Conservation (phyloP, 2,329 filamentous ascomycete species). For the Zymoseptoria ardabiliae region DNA sequence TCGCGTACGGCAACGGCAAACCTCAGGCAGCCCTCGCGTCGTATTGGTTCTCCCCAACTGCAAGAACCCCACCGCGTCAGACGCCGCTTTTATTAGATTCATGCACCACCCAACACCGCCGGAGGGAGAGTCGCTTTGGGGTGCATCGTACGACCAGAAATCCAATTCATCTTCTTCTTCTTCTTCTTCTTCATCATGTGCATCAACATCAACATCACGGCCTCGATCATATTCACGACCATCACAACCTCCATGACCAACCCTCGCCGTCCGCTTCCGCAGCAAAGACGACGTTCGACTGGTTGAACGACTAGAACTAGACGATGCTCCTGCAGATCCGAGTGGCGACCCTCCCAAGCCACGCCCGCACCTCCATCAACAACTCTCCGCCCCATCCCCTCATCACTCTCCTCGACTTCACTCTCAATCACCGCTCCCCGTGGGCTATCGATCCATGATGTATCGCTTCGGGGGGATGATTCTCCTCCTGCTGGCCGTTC, state of each 20-base stretch:
- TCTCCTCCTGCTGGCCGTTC: slow-evolving; percentile 20
- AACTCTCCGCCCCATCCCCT: background rate
- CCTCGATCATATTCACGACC: background rate
- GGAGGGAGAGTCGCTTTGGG: too few species aligned
- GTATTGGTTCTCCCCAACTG: too few species aligned
- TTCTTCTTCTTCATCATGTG: too few species aligned
- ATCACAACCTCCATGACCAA: slow-evolving; percentile 1
- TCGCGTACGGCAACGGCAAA: too few species aligned
- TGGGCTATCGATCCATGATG: slow-evolving; percentile 17
- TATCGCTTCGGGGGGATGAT: slow-evolving; percentile 22
- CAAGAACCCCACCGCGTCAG: too few species aligned
- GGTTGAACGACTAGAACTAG: slow-evolving; percentile 13
- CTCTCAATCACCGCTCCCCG: slow-evolving; percentile 14
- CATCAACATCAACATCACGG: background rate
- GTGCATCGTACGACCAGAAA: too few species aligned
- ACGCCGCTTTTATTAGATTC: too few species aligned
- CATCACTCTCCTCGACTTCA: slow-evolving; percentile 3
- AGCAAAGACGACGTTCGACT: slow-evolving; percentile 24
- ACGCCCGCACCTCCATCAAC: slow-evolving; percentile 1
- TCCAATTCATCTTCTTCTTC: too few species aligned
- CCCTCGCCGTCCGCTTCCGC: slow-evolving; percentile 20
- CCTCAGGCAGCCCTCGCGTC: too few species aligned
- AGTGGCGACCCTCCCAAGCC: slow-evolving; percentile 5
- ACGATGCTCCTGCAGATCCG: slow-evolving; percentile 10
- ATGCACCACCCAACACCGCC: too few species aligned